Percentiles rank a stretch among this genome's conserved stretches.
These are phyloP conservation scores for Tritrichomonas foetus DNA, from an alignment of 208 protist genomes.

Conservation along the genomic window DNA sequence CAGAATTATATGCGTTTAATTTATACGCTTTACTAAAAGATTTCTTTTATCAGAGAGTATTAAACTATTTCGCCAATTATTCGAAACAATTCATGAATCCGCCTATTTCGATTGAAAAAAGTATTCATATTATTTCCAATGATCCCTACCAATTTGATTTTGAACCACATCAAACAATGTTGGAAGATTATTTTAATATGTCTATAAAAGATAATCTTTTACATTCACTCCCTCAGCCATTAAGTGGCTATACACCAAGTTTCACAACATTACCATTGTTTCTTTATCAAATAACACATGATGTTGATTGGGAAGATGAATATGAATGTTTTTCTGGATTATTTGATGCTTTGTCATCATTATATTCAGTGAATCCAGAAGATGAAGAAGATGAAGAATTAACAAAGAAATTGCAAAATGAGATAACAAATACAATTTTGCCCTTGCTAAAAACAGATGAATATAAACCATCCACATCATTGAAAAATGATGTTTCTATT, in stretches of 20 bases:
- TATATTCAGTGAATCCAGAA: not conserved
- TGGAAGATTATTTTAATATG: not conserved
- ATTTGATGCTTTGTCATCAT: not conserved
- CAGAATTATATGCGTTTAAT: not conserved
- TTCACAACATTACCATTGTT: not conserved
- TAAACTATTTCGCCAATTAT: not conserved
- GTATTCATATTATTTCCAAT: not conserved
- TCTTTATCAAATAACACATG: not conserved
- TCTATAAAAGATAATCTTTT: not conserved
- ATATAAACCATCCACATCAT: not conserved
- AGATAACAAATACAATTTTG: not conserved
- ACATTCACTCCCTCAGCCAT: not conserved
- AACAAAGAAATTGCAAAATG: not conserved
- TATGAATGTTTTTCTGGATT: not conserved
- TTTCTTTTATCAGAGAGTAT: not conserved
- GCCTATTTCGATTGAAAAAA: not conserved
- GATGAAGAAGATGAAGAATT: not conserved
- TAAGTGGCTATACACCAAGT: not conserved
- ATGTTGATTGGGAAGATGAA: constrained; percentile 22
- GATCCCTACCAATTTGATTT: not conserved
- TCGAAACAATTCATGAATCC: not conserved
- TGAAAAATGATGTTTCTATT: no score
- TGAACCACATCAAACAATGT: not conserved
- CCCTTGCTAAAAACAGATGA: not conserved
- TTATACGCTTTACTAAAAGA: not conserved